phyloP scores from a whole-genome alignment of 1,139 yeast species.

The Magnusiomyces tetraspermus region DNA sequence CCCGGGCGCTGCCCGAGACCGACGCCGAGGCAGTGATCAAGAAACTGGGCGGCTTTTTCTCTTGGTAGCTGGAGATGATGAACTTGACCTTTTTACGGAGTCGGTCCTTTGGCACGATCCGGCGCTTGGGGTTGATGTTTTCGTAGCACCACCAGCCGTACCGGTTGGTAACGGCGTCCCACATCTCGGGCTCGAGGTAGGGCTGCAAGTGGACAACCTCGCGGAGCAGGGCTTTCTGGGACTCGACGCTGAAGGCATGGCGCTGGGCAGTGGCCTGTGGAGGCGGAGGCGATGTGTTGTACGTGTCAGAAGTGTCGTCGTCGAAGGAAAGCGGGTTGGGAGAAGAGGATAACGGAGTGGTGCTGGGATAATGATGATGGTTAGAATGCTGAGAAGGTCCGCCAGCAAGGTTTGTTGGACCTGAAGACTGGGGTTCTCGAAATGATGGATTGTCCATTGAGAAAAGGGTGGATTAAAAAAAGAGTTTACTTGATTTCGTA shows the following conservation, averaged over 20 bases:
- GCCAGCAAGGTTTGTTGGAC: neutral
- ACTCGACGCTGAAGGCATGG: slow-evolving; percentile 12
- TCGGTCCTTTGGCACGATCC: slow-evolving; percentile 13
- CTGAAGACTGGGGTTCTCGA: neutral
- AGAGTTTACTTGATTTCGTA: no score
- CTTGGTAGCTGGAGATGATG: slow-evolving; percentile 8
- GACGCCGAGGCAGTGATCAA: neutral
- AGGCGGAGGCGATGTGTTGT: slow-evolving; percentile 9
- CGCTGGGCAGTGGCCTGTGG: slow-evolving; percentile 12
- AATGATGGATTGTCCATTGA: no score
- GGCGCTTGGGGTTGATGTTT: slow-evolving; percentile 10
- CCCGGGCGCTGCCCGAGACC: neutral
- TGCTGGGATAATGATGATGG: neutral
- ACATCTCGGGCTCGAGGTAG: slow-evolving; percentile 11
- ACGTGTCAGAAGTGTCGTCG: neutral
- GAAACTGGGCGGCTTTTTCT: neutral
- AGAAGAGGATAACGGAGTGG: neutral
- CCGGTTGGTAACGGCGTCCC: slow-evolving; percentile 14
- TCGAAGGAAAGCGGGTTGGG: neutral
- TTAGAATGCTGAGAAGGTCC: neutral
- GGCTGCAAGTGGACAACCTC: slow-evolving; percentile 12
- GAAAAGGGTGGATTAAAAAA: no score
- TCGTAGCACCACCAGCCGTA: slow-evolving; percentile 15
- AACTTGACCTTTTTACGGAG: slow-evolving; percentile 13
- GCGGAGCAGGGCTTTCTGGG: slow-evolving; percentile 9